phyloP scores from a whole-genome alignment of 768 basidiomycete species.

The Fistulinella prunicolor region DNA sequence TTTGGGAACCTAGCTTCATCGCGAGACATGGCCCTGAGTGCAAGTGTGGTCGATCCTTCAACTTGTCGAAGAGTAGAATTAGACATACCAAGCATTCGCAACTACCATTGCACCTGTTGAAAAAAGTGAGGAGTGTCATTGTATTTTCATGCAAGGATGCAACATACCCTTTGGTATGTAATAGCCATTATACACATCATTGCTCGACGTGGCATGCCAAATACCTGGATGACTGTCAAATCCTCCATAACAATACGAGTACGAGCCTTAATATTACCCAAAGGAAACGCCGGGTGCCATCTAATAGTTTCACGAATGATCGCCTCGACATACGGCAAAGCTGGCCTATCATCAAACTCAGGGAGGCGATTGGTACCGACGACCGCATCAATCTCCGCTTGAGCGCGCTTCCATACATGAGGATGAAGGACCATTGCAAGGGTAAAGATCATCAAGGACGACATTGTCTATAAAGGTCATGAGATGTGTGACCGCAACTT shows the following conservation, averaged over 20 bases:
- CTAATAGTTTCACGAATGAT: constrained; percentile 3
- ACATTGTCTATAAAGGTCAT: background rate
- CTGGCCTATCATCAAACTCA: background rate
- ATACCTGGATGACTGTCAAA: background rate
- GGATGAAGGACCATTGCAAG: constrained; percentile 4
- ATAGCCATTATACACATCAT: constrained; percentile 33
- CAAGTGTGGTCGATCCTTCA: background rate
- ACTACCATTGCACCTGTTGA: background rate
- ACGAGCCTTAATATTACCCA: constrained; percentile 1
- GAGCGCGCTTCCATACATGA: background rate
- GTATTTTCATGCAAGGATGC: background rate
- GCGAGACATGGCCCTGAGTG: constrained; percentile 10
- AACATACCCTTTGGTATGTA: constrained; percentile 29
- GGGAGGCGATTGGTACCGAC: background rate
- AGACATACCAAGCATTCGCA: background rate
- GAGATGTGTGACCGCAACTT: constrained; percentile 1
- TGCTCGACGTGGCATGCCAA: constrained; percentile 13
- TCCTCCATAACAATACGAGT: background rate
- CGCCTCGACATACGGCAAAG: constrained; percentile 1
- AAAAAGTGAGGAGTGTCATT: background rate
- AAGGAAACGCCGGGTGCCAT: constrained; percentile 1
- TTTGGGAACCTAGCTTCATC: constrained; percentile 11
- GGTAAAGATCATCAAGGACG: constrained; percentile 1
- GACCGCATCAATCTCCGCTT: background rate
- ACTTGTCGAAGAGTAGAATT: background rate